Conservation (phyloP, 2,329 filamentous ascomycete species). For the Sporothrix phasma region DNA sequence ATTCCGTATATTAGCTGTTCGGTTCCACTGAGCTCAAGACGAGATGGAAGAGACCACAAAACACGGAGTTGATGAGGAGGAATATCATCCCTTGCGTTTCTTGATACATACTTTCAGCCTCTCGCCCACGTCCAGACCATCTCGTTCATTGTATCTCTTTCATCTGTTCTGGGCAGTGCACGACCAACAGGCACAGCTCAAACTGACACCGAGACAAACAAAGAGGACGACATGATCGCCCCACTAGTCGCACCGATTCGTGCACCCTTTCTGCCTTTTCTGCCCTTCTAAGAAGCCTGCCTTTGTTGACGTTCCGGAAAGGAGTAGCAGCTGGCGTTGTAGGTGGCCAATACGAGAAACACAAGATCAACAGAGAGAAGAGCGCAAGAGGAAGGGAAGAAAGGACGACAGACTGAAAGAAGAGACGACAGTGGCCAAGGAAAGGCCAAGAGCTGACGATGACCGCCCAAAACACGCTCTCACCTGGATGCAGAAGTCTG, state of each 20-base stretch:
- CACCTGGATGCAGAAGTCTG: neutral
- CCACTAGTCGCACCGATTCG: neutral
- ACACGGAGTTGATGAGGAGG: too few relatives aligned
- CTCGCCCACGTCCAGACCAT: too few relatives aligned
- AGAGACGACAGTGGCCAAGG: neutral
- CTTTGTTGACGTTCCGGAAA: slow-evolving; percentile 10
- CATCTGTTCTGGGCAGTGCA: neutral
- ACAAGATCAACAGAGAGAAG: neutral
- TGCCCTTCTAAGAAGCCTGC: neutral
- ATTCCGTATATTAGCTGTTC: too few relatives aligned
- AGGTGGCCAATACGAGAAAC: neutral
- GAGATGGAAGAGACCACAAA: too few relatives aligned
- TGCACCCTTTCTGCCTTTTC: too few relatives aligned
- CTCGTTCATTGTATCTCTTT: too few relatives aligned
- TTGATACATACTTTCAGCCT: too few relatives aligned
- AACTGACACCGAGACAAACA: neutral
- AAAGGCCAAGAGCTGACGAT: neutral
- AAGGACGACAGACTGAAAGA: neutral
- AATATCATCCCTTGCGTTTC: too few relatives aligned
- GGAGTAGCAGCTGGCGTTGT: neutral
- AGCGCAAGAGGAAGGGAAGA: neutral
- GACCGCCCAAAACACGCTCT: too few relatives aligned
- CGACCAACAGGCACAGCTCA: neutral
- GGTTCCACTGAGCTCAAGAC: too few relatives aligned
- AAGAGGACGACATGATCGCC: neutral